Evolutionary conservation across 768 basidiomycete species (phyloP).

Genomic region (Albatrellus ellisii): DNA sequence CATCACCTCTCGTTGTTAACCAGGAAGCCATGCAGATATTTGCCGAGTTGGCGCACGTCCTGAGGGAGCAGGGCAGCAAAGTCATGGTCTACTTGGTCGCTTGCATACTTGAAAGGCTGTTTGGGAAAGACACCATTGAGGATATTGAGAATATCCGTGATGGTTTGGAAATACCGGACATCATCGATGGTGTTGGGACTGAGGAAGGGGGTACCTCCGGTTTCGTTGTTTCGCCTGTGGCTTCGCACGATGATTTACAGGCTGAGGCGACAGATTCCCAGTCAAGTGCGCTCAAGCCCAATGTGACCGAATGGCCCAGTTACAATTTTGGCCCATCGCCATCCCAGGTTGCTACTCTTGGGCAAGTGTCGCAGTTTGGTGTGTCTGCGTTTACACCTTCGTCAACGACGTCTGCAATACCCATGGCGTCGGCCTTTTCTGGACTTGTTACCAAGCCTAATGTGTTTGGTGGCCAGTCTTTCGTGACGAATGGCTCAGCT

Average conservation of each 20-base stretch:
- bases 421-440: slow-evolving; percentile 20
- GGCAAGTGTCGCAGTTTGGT: slow-evolving; percentile 13
- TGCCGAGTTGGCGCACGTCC: slow-evolving; percentile 41
- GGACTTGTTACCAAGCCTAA: slow-evolving; percentile 22
- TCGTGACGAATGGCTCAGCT: slow-evolving; percentile 14
- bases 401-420: slow-evolving; percentile 4
- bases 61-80: slow-evolving; percentile 50
- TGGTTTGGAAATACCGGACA: slow-evolving; percentile 39
- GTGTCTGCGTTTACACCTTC: slow-evolving; percentile 5
- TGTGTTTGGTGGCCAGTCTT: slow-evolving; percentile 18
- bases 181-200: slow-evolving; percentile 47
- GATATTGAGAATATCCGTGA: slow-evolving; percentile 57
- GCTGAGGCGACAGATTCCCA: slow-evolving; percentile 3
- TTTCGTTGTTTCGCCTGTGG: slow-evolving; percentile 17
- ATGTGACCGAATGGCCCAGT: slow-evolving; percentile 21
- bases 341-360: slow-evolving; percentile 12
- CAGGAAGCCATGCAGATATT: slow-evolving; percentile 56
- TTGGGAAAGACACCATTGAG: slow-evolving; percentile 69
- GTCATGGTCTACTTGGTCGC: slow-evolving; percentile 81
- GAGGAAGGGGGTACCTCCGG: slow-evolving; percentile 17
- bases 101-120: slow-evolving; percentile 78
- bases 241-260: slow-evolving; percentile 19
- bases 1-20: slow-evolving; percentile 50
- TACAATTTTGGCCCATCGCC: slow-evolving; percentile 21
- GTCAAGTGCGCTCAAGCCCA: slow-evolving; percentile 14